A percentile compares a stretch with the other conserved stretches of the same genome.
These are phyloP conservation scores for Saccharum spontaneum DNA, from an alignment of 176 grass and related monocot genomes.

Conservation along the genomic window DNA sequence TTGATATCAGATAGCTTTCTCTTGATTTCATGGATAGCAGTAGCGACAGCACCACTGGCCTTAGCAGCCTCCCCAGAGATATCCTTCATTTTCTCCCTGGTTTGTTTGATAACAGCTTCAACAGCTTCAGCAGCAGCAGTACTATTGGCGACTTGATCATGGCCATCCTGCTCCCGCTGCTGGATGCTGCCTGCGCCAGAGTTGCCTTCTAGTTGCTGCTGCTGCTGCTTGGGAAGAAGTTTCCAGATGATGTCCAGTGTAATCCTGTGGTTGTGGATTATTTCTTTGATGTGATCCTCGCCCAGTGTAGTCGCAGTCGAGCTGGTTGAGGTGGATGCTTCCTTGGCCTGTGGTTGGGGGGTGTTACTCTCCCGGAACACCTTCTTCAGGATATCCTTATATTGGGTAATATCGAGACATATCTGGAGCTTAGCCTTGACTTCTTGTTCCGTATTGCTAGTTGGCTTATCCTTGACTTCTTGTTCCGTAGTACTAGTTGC, in stretches of 20 bases:
- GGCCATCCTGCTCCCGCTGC: too few relatives aligned
- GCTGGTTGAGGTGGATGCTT: neutral
- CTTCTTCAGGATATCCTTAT: neutral
- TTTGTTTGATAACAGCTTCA: neutral
- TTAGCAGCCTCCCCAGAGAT: neutral
- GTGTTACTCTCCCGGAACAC: neutral
- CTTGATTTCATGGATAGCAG: neutral
- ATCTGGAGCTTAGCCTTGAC: neutral
- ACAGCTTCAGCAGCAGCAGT: neutral
- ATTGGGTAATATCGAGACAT: neutral
- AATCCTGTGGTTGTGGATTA: neutral
- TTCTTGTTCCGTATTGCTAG: neutral
- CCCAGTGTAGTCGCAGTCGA: neutral
- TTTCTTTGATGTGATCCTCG: neutral
- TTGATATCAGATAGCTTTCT: neutral
- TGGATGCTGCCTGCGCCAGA: too few relatives aligned
- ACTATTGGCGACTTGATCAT: neutral
- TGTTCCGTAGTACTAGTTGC: too few relatives aligned
- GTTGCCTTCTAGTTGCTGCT: neutral
- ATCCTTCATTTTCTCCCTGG: neutral
- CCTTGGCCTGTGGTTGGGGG: neutral
- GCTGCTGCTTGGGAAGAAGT: neutral
- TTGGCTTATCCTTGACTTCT: neutral
- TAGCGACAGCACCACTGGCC: neutral
- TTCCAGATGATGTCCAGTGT: neutral